Base-by-base conservation (phyloP, 176 grass and related monocot genomes). In the Carex cristatella region DNA sequence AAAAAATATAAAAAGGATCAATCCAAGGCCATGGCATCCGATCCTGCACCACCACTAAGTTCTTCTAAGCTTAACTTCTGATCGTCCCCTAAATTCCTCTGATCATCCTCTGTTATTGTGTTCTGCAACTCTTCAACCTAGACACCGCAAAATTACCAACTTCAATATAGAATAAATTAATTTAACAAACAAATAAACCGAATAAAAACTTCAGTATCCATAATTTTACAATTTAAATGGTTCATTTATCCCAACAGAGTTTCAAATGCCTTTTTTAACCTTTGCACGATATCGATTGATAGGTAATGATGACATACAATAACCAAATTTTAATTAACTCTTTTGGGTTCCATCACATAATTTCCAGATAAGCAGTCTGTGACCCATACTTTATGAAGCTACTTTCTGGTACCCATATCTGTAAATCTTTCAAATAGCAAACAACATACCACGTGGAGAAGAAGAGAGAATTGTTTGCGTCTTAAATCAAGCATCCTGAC, bases 51-150 rank as follows among this genome's bases (percentile, higher is more conserved):
- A 0, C 88, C 89, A 13, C 89, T 98, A 46, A 63, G 89, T 65
- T 98, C 93, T 46, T 92, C 91, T 44, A 87, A 79, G 84, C 73
- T 87, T 61, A 87, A 54, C 84, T 95, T 95, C 84, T 94, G 93
- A 35, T 97, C 94, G 62, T 94, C 94, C 27, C 88, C 86, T 84
- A 88, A 82, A 78, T 65, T 91, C 92, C 64, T 94, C 65, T 94
- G 90, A 81, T 98, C 95, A 88, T 94, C 93, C 83, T 98, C 91
- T 4, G 88, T 48, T 48, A 82, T 86, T 0, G 89, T 93, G 40
- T 90, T 92, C 65, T 98, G 92, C 80, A 98, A 81, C 85, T 94
- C 93, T 10, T 98, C 95, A 19, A 98, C 91, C 93, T 98, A 85
- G 63, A 56, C 28, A 79, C 13, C 2, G 30, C 53, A 79, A 79